Evolutionary conservation across 805 yeast genomes (phyloP).

Genomic region (Ogataea siamensis): DNA sequence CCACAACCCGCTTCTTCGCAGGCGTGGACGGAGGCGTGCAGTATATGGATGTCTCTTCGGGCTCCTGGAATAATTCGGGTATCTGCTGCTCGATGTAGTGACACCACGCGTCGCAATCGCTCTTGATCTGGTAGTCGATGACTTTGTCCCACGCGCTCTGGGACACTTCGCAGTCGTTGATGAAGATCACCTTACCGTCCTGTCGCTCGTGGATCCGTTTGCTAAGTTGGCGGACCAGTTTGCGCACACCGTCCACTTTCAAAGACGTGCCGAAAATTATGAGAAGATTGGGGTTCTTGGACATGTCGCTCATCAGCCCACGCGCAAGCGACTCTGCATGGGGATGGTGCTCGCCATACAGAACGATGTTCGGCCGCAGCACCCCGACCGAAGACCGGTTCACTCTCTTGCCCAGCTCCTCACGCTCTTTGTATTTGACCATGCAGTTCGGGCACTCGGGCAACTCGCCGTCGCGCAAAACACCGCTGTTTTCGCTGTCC

Average conservation of each 20-base stretch:
- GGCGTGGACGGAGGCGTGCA: constrained; percentile 27
- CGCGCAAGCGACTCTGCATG: constrained; percentile 74
- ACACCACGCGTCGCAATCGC: constrained; percentile 86
- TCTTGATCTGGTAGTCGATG: constrained; percentile 74
- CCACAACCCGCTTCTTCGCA: constrained; percentile 8
- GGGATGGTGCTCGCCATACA: constrained; percentile 95
- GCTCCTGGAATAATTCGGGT: constrained; percentile 58
- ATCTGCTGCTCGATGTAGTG: constrained; percentile 47
- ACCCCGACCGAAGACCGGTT: constrained; percentile 72
- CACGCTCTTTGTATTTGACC: constrained; percentile 52
- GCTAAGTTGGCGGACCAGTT: constrained; percentile 67
- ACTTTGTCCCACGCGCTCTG: constrained; percentile 63
- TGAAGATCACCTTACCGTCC: constrained; percentile 76
- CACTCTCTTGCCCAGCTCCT: constrained; percentile 67
- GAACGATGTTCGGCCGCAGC: constrained; percentile 83
- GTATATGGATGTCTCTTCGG: constrained; percentile 21
- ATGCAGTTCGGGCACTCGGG: constrained; percentile 79
- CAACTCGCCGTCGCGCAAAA: constrained; percentile 57
- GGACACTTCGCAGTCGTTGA: constrained; percentile 67
- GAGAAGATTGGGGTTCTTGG: constrained; percentile 68
- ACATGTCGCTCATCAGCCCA: constrained; percentile 65
- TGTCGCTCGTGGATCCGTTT: constrained; percentile 63
- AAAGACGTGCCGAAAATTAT: constrained; percentile 92
- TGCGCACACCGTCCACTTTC: constrained; percentile 85
- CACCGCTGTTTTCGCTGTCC: constrained; percentile 49